Conservation (phyloP, 176 grass and related monocot genomes). For the Ananas comosus region DNA sequence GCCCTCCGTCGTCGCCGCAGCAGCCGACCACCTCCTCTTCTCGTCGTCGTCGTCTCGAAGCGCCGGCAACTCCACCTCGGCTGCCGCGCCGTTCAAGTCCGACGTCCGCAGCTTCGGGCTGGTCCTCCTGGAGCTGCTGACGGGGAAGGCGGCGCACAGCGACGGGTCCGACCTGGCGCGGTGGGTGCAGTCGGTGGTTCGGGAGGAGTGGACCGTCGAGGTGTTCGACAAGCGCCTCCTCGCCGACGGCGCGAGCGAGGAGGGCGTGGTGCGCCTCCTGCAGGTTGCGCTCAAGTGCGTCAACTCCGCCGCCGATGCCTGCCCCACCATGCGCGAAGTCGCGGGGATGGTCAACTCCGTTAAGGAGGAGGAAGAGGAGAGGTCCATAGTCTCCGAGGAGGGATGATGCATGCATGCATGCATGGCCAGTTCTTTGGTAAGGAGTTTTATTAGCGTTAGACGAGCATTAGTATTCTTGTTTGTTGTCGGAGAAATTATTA, state of each 20-base stretch:
- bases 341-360: conserved; percentile 34
- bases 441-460: no score
- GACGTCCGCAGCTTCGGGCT: conserved; percentile 45
- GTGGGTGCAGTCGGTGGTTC: conserved; percentile 56
- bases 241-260: conserved; percentile 29
- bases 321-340: conserved; percentile 37
- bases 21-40: neutral
- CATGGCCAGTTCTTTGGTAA: neutral
- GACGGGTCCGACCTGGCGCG: conserved; percentile 39
- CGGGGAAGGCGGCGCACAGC: conserved; percentile 39
- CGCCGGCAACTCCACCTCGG: no score
- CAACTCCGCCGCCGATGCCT: conserved; percentile 19
- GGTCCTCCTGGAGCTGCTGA: conserved; percentile 54
- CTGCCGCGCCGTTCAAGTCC: conserved; percentile 1
- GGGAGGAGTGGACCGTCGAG: conserved; percentile 73
- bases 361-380: conserved; percentile 37
- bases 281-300: conserved; percentile 49
- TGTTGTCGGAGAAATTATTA: no score
- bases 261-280: conserved; percentile 42
- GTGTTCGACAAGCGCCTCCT: conserved; percentile 51
- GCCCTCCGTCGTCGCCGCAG: neutral
- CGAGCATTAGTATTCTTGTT: no score
- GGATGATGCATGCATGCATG: neutral
- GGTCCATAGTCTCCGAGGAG: conserved; percentile 18
- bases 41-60: neutral